A percentile compares a stretch with the other conserved stretches of the same genome.
These are phyloP conservation scores for Skeletonema marinoi DNA, from an alignment of 108 stramenopile species.

Conservation along the genomic window DNA sequence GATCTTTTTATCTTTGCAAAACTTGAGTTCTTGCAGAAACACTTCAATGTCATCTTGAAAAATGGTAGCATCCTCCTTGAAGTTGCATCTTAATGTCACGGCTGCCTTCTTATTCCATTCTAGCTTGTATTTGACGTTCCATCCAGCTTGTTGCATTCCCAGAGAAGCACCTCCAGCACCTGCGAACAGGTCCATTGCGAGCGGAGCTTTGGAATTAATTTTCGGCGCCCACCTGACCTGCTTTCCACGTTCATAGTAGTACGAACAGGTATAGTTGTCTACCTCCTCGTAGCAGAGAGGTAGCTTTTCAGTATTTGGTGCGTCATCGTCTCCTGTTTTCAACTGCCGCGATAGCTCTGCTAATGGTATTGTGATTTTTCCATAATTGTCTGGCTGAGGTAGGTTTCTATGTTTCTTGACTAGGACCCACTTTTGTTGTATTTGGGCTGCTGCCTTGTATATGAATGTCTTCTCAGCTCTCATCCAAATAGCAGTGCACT, in stretches of 20 bases:
- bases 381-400: background rate
- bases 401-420: background rate
- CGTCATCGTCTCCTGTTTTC: background rate
- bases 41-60: constrained; percentile 23
- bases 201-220: background rate
- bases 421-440: background rate
- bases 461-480: background rate
- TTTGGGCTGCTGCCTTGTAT: background rate
- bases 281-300: background rate
- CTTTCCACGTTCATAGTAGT: background rate
- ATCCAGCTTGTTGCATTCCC: constrained; percentile 19
- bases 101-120: constrained; percentile 22
- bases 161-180: constrained; percentile 34
- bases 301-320: background rate
- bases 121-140: constrained; percentile 31
- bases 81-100: constrained; percentile 19
- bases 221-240: background rate
- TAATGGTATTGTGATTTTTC: background rate
- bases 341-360: background rate
- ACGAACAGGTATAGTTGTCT: background rate
- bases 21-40: constrained; percentile 16
- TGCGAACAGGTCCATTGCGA: constrained; percentile 37
- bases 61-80: background rate
- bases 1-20: background rate
- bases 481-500: background rate